phyloP scores from a whole-genome alignment of 2,329 filamentous ascomycete genomes.

The Alternaria sp. region DNA sequence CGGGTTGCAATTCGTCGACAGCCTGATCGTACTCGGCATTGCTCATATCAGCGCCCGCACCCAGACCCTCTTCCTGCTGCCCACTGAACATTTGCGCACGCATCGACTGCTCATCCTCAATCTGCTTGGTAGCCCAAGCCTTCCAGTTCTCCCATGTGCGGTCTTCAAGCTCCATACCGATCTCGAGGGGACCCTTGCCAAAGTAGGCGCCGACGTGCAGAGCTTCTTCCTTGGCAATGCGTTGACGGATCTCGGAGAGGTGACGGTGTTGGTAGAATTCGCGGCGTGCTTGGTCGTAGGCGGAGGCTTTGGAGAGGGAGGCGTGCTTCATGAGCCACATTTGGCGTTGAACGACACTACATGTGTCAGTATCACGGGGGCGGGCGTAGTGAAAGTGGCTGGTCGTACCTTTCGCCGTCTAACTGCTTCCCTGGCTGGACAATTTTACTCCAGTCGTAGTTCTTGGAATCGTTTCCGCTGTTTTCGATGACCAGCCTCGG shows the following conservation, averaged over 20 bases:
- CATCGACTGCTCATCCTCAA: conserved; percentile 58
- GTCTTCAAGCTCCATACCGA: conserved; percentile 85
- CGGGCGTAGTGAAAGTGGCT: not conserved
- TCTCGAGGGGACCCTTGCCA: conserved; percentile 75
- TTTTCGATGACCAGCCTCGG: conserved; percentile 85
- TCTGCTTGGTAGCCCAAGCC: conserved; percentile 71
- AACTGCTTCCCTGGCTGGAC: conserved; percentile 77
- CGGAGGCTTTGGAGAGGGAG: conserved; percentile 67
- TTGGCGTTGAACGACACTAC: conserved; percentile 90
- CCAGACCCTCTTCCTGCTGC: conserved; percentile 43
- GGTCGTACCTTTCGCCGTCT: conserved; percentile 80
- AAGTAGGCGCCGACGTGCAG: conserved; percentile 87
- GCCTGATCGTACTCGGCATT: conserved; percentile 40
- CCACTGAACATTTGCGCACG: conserved; percentile 53
- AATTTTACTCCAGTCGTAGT: conserved; percentile 81
- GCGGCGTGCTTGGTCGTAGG: conserved; percentile 86
- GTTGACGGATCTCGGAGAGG: conserved; percentile 79
- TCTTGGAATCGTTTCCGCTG: conserved; percentile 81
- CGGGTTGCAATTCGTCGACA: conserved; percentile 45
- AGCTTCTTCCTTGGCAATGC: conserved; percentile 89
- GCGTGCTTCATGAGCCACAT: conserved; percentile 74
- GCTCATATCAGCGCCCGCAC: conserved; percentile 23
- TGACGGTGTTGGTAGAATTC: conserved; percentile 91
- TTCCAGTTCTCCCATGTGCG: conserved; percentile 84
- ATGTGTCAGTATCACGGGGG: not conserved